These are phyloP conservation scores for Penicillium psychrosexuale DNA, from an alignment of 2,329 filamentous ascomycete genomes.

Conservation along the genomic window DNA sequence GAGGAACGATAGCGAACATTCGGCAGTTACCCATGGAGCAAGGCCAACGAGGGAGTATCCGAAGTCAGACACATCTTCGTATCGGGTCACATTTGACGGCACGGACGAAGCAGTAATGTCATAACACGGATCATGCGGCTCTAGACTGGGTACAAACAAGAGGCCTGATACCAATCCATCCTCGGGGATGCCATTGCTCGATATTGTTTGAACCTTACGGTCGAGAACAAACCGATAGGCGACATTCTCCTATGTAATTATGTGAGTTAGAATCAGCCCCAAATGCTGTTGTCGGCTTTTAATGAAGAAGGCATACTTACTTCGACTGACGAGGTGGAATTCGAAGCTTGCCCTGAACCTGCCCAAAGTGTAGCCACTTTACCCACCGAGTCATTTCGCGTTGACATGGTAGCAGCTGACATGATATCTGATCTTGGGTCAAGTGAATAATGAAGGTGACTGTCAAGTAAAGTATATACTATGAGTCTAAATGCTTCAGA, in stretches of 20 bases:
- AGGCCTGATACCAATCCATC: slow-evolving; percentile 70
- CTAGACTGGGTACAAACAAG: slow-evolving; percentile 77
- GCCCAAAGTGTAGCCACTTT: slow-evolving; percentile 37
- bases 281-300: background rate
- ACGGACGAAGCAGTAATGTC: slow-evolving; percentile 63
- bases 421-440: background rate
- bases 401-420: slow-evolving; percentile 16
- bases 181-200: slow-evolving; percentile 60
- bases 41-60: slow-evolving; percentile 76
- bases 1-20: slow-evolving; percentile 73
- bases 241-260: slow-evolving; percentile 27
- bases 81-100: slow-evolving; percentile 70
- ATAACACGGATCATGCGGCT: slow-evolving; percentile 58
- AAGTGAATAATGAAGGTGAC: background rate
- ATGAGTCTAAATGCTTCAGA: background rate
- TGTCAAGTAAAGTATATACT: background rate
- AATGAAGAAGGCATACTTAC: slow-evolving; percentile 27
- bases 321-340: slow-evolving; percentile 33
- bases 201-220: slow-evolving; percentile 70
- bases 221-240: slow-evolving; percentile 38
- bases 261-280: background rate
- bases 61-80: slow-evolving; percentile 60
- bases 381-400: slow-evolving; percentile 25
- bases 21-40: slow-evolving; percentile 76
- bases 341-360: slow-evolving; percentile 32